Evolutionary conservation across 352 stramenopile species (phyloP).

Genomic region (Poterioochromonas sp.): DNA sequence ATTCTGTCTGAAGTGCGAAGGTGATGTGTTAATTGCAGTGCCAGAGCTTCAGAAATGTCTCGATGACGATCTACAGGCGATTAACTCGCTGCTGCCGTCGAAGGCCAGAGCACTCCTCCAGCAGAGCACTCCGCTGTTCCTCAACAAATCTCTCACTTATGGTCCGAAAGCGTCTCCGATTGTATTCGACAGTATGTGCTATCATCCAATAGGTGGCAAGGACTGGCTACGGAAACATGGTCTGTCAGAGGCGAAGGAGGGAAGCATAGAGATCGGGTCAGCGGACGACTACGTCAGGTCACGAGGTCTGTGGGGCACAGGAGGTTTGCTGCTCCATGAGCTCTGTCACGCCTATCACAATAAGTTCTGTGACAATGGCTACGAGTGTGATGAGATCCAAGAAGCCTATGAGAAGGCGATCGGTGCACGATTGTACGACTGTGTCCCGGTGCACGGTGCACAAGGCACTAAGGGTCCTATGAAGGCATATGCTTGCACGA

Average conservation of each 20-base stretch:
- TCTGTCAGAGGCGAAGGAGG: neutral
- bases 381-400: neutral
- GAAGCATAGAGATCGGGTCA: neutral
- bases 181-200: neutral
- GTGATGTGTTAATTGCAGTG: neutral
- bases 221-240: neutral
- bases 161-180: neutral
- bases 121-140: neutral
- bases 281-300: neutral
- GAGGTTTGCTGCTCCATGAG: slow-evolving; percentile 8
- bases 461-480: neutral
- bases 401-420: neutral
- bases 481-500: slow-evolving; percentile 23
- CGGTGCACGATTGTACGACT: neutral
- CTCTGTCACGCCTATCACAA: slow-evolving; percentile 20
- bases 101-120: neutral
- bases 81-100: neutral
- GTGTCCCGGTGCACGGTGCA: neutral
- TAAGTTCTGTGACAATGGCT: slow-evolving; percentile 2
- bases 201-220: neutral
- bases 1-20: neutral
- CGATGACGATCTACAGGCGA: neutral
- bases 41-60: neutral
- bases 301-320: neutral
- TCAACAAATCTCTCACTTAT: slow-evolving; percentile 3